Base-by-base conservation (phyloP, 768 basidiomycete species). In the Russula sp. region DNA sequence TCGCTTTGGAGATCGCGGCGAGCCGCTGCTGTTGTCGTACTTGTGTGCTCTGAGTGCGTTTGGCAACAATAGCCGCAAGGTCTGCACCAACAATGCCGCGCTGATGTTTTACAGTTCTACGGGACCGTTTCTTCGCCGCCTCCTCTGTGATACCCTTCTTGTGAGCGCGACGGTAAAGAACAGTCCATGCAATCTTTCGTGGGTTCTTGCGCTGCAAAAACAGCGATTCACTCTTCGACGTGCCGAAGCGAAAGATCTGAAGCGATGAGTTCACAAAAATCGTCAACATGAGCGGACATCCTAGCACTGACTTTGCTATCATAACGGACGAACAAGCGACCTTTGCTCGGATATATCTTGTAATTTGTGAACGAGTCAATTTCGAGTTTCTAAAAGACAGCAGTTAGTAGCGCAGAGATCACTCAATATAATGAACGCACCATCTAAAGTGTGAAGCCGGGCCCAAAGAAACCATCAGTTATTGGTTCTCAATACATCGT, bases 131-230 rank as follows among this genome's bases (percentile, higher is more conserved):
- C 93, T 98, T 99, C 71, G 94, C 93, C 56, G 95, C 90, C 78
- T 98, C 96, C 79, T 98, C 96, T 54, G 94, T 94, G 75, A 98
- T 85, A 75, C 97, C 97, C 87, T 99, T 99, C 86, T 96, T 97
- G 86, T 98, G 97, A 88, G 97, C 92, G 70, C 94, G 89, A 67
- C 92, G 89, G 83, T 90, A 96, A 65, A 89, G 84, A 70, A 80
- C 77, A 42, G 96, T 98, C 96, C 96, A 98, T 66, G 96, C 88
- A 78, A 98, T 94, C 85, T 98, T 98, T 74, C 97, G 92, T 56
- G 97, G 97, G 83, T 99, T 98, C 82, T 99, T 99, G 80, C 96
- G 91, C 77, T 99, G 97, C 61, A 90, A 80, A 87, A 98, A 98
- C 68, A 99, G 88, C 64, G 96, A 98, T 65, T 94, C 83, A 72